Evolutionary conservation across 2,329 filamentous ascomycete species (phyloP).

Genomic region (Penicillium digitatum): DNA sequence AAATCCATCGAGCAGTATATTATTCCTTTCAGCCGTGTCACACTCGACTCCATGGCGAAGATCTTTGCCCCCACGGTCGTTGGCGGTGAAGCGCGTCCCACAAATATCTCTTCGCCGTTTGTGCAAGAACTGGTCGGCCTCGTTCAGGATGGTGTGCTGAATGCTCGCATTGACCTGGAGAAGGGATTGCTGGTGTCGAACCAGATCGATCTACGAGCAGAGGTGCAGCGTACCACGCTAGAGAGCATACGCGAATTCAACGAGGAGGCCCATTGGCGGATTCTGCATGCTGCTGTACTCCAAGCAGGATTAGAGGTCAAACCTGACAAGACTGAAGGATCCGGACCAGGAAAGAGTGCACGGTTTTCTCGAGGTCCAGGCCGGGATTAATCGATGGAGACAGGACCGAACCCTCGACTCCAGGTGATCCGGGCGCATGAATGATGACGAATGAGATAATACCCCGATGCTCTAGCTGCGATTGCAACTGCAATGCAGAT

Average conservation of each 20-base stretch:
- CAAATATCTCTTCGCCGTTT: conserved; percentile 53
- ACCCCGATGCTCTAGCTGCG: conserved; percentile 11
- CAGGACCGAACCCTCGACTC: not conserved
- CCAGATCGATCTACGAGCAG: conserved; percentile 60
- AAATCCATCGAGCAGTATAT: conserved; percentile 96
- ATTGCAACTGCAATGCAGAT: conserved; percentile 5
- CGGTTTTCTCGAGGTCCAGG: not conserved
- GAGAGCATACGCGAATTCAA: conserved; percentile 68
- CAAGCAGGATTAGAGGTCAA: conserved; percentile 71
- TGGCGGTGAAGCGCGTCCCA: conserved; percentile 50
- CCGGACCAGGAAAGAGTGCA: not conserved
- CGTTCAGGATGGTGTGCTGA: conserved; percentile 67
- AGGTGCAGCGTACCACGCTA: conserved; percentile 68
- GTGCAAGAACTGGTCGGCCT: conserved; percentile 67
- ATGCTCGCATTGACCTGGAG: conserved; percentile 80
- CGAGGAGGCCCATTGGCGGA: conserved; percentile 67
- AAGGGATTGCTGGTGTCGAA: conserved; percentile 74
- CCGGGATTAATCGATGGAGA: not conserved
- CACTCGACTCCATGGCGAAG: conserved; percentile 69
- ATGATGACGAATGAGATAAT: conserved; percentile 24
- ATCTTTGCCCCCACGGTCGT: conserved; percentile 60
- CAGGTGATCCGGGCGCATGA: not conserved
- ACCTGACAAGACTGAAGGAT: conserved; percentile 19
- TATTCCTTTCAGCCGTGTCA: conserved; percentile 82
- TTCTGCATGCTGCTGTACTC: conserved; percentile 72